Evolutionary conservation across 176 grass and related monocot genomes (phyloP), one percentile per base, ranked within the genome.

Genomic region (Carex scoparia): DNA sequence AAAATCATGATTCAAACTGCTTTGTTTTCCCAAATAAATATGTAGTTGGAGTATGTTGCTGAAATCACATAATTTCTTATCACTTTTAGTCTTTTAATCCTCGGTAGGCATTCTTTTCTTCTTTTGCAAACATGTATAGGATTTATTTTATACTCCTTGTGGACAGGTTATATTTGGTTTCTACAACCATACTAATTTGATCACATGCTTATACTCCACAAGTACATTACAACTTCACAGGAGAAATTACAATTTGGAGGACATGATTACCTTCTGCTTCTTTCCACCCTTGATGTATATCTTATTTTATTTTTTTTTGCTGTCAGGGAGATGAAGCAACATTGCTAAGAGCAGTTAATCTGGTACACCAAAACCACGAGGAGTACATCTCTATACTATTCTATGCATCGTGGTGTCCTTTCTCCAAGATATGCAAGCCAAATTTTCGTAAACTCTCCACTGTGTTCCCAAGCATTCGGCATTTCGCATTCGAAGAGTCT

Each of bases 341-440:
- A 68, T 91, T 99, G 61, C 89, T 87, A 5, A 94, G 60, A 78
- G 91, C 90, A 74, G 60, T 99, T 16, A 94, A 92, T 88, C 79
- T 99, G 76, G 87, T 99, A 84, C 87, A 95, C 79, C 65, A 80
- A 68, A 99, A 92, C 85, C 77, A 48, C 72, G 93, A 95, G 51
- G 88, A 91, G 13, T 95, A 96, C 84, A 90, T 99, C 59, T 88
- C 93, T 40, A 80, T 99, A 65, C 88, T 99, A 65, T 99, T 99
- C 84, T 99, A 95, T 91, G 97, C 97, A 68, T 94, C 97, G 2
- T 95, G 97, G 97, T 99, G 97, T 80, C 93, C 90, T 63, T 99
- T 99, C 86, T 99, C 96, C 67, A 94, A 94, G 87, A 89, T 92
- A 65, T 99, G 89, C 87, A 90, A 86, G 77, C 91, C 93, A 6